Percentiles rank a stretch among this genome's conserved stretches.
phyloP scores from a whole-genome alignment of 164 flowering plant genomes.

The Annona squamosa region DNA sequence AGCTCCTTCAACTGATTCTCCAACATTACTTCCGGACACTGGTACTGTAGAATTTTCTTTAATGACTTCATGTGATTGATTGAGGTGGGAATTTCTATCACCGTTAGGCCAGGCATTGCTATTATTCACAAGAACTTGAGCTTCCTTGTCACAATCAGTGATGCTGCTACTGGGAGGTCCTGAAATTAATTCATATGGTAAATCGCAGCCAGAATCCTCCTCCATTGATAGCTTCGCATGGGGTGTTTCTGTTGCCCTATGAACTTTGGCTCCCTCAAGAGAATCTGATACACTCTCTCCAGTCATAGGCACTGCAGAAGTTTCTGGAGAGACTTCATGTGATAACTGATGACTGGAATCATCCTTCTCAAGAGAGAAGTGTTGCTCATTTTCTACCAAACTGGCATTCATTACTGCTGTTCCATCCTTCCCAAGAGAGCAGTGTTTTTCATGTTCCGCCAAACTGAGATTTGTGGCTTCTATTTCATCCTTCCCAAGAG shows the following conservation, averaged over 20 bases:
- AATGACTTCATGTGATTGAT: background rate
- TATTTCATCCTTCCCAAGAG: slow-evolving; percentile 13
- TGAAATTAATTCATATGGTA: background rate
- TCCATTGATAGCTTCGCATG: slow-evolving; percentile 3
- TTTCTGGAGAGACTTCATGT: background rate
- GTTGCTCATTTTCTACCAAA: background rate
- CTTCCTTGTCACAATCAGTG: slow-evolving; percentile 6
- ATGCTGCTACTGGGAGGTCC: background rate
- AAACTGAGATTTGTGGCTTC: too few relatives aligned
- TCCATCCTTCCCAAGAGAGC: too few relatives aligned
- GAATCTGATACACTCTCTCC: slow-evolving; percentile 6
- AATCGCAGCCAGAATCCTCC: slow-evolving; percentile 4
- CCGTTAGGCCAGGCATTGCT: slow-evolving; percentile 2
- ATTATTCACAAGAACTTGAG: slow-evolving; percentile 8
- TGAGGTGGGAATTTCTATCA: slow-evolving; percentile 9
- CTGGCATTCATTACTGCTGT: too few relatives aligned
- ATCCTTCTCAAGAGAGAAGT: slow-evolving; percentile 12
- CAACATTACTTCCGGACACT: slow-evolving; percentile 1
- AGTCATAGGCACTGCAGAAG: background rate
- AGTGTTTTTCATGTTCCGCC: too few relatives aligned
- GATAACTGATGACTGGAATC: slow-evolving; percentile 1
- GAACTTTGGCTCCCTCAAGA: slow-evolving; percentile 10
- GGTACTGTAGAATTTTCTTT: background rate
- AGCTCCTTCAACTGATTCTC: slow-evolving; percentile 10
- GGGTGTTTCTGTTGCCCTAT: background rate